Evolutionary conservation across 2,329 filamentous ascomycete species (phyloP), one percentile per base, ranked within the genome.

Genomic region (Penicillium corylophilum): DNA sequence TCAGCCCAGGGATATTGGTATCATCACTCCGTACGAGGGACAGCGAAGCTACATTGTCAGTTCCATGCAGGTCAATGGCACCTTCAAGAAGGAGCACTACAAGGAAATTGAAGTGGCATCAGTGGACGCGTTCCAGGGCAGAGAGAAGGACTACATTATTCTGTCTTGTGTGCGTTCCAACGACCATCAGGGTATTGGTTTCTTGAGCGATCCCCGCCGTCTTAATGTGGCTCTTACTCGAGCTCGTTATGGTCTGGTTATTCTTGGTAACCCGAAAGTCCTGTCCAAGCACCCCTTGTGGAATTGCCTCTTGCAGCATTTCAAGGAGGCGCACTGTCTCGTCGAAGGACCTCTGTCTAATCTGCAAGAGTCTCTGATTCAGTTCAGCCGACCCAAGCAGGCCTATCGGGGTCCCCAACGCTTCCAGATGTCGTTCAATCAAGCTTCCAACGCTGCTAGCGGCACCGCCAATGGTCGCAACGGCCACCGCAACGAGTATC

Each of bases 81-180:
- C 90, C 0, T 96, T 95, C 79, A 96, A 95, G 78, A 99, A 99
- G 77, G 94, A 99, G 70, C 85, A 88, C 64, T 99, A 99, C 80
- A 97, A 97, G 76, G 93, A 97, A 67, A 93, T 99, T 22, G 94
- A 99, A 72, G 94, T 99, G 36, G 94, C 94, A 4, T 97, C 93
- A 0, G 94, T 99, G 33, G 94, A 99, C 77, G 94, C 94, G 18
- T 99, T 99, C 82, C 94, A 99, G 71, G 94, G 94, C 46, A 88
- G 94, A 78, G 94, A 99, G 76, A 99, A 99, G 77, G 94, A 99
- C 69, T 99, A 96, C 67, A 99, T 99, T 65, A 92, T 99, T 35
- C 80, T 99, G 28, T 97, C 94, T 55, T 99, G 94, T 68, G 94
- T 99, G 45, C 90, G 94, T 69, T 97, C 93, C 69, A 99, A 99